Evolutionary conservation across 139 green algal species (phyloP), one percentile per base, ranked within the genome.

Genomic region (Asterochloris erici): DNA sequence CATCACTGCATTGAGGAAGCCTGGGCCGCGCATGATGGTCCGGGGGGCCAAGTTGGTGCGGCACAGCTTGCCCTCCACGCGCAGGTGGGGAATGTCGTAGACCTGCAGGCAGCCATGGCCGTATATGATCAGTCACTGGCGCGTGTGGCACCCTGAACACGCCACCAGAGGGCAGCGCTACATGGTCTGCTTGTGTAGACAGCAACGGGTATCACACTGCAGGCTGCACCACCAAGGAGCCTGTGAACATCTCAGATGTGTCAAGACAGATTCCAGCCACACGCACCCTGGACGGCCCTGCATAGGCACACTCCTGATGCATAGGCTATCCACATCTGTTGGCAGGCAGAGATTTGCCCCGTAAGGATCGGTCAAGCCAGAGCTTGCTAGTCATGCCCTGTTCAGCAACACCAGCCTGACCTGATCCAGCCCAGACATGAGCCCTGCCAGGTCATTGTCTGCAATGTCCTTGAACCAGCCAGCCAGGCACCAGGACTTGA

Each of bases 1-100:
- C 81, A 89, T 73, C 14, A 81, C 84, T 11, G 84, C 85, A 70
- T 87, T 61, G 13, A 86, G 61, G 75, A 87, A 83, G 63, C 88
- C 88, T 0, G 88, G 88, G 24, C 82, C 84, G 6, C 87, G 68
- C 79, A 90, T 71, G 61, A 86, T 83, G 60, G 86, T 90, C 47
- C 82, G 85, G 0, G 88, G 86, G 15, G 85, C 75, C 73, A 89
- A 27, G 63, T 90, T 84, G 77, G 68, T 80, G 54, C 74, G 76
- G 17, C 74, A 69, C 73, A 88, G 28, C 26, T 81, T 77, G 27
- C 83, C 73, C 28, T 86, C 82, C 60, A 86, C 23, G 6, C 74
- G 15, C 66, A 88, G 28, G 10, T 79, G 79, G 21, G 79, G 74
- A 24, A 90, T 63, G 70, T 82, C 83, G 64, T 89, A 89, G 21